Percentiles rank a stretch among this genome's conserved stretches.
Evolutionary conservation across 202 grass and related monocot genomes (phyloP).

Genomic region (Elaeis oleifera): DNA sequence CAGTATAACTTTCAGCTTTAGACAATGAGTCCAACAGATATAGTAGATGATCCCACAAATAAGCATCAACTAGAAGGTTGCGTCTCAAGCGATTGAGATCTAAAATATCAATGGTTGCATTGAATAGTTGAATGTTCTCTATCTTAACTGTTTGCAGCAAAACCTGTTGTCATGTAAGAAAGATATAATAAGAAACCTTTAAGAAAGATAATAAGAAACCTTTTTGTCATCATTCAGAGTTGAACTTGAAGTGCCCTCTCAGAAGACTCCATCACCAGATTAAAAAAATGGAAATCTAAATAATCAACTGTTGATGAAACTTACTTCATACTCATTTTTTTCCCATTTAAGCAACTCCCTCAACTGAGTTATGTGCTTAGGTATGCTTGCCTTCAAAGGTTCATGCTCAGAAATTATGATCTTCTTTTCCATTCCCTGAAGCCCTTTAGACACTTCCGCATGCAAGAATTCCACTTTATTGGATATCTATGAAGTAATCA

Average conservation of each 20-base stretch:
- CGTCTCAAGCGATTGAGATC: constrained; percentile 70
- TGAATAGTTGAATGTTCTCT: constrained; percentile 30
- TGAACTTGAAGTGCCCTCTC: neutral
- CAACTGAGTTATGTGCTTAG: constrained; percentile 46
- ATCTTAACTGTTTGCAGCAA: constrained; percentile 52
- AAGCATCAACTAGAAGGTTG: constrained; percentile 59
- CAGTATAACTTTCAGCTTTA: constrained; percentile 31
- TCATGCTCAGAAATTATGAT: constrained; percentile 29
- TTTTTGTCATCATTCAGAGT: constrained; percentile 4
- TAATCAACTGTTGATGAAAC: constrained; percentile 6
- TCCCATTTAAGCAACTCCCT: constrained; percentile 65
- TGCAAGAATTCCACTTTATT: constrained; percentile 50
- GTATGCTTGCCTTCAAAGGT: constrained; percentile 35
- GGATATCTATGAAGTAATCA: constrained; percentile 41
- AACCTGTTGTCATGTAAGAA: constrained; percentile 29
- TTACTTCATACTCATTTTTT: constrained; percentile 83
- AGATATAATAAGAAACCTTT: neutral
- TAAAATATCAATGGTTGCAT: constrained; percentile 57
- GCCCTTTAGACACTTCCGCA: constrained; percentile 48
- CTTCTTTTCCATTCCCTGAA: constrained; percentile 54
- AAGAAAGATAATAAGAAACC: neutral
- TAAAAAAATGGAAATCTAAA: constrained; percentile 16
- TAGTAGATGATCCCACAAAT: constrained; percentile 65
- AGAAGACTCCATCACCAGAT: neutral
- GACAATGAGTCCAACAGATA: constrained; percentile 45